Base-by-base conservation (phyloP, 2,329 filamentous ascomycete genomes). In the Rutstroemia sp. region DNA sequence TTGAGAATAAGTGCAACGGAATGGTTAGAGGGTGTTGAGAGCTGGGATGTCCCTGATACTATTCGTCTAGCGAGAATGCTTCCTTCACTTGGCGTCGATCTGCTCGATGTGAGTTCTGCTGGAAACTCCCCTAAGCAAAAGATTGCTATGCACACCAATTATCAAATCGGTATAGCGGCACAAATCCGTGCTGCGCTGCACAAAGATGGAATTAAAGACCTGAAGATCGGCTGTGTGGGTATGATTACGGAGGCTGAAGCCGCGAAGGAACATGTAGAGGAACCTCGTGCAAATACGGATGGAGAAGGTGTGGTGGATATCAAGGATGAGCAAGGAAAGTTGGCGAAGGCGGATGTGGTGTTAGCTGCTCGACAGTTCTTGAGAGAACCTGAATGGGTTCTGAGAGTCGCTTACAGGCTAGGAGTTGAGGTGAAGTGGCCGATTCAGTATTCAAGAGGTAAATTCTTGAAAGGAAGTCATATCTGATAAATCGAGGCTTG, bases 141-240 rank as follows among this genome's bases (percentile, higher is more conserved):
- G 56, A 77, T 87, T 53, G 49, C 49, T 19, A 65, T 77, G 12
- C 79, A 81, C 46, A 82, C 85, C 1, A 81, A 79, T 41, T 92
- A 88, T 76, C 91, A 95, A 74, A 79, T 85, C 21, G 82, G 85
- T 42, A 82, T 94, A 54, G 87, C 90, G 0, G 81, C 83, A 48
- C 75, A 78, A 34, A 82, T 95, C 61, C 89, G 92, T 67, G 77
- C 84, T 62, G 86, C 81, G 9, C 48, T 90, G 74, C 68, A 67
- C 19, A 71, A 73, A 77, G 21, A 67, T 72, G 2, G 81, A 80
- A 0, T 82, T 83, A 0, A 86, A 77, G 0, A 92, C 90, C 72
- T 88, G 92, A 71, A 84, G 79, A 0, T 81, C 78, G 0, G 86
- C 90, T 63, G 83, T 88, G 0, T 81, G 85, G 66, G 77, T 79